Conservation (phyloP, 768 basidiomycete species). For the Galerina sulciceps region DNA sequence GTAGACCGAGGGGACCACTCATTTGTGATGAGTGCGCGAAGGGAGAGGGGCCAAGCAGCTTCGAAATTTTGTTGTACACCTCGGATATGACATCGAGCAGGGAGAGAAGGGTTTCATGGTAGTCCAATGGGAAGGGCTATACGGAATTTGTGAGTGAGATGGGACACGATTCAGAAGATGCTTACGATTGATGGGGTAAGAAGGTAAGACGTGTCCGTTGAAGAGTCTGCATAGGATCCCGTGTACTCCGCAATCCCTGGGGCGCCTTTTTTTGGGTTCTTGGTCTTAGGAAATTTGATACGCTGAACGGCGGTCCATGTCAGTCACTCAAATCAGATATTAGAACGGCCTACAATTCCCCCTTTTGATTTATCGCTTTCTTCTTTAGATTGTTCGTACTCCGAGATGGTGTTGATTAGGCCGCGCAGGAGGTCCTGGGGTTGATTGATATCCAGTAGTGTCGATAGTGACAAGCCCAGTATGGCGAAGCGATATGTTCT, state of each 20-base stretch:
- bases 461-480: slow-evolving; percentile 86
- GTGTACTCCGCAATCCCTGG: slow-evolving; percentile 64
- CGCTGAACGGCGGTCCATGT: slow-evolving; percentile 30
- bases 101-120: slow-evolving; percentile 86
- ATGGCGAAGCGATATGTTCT: slow-evolving; percentile 85
- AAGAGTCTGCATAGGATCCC: slow-evolving; percentile 57
- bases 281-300: slow-evolving; percentile 61
- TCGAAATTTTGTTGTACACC: slow-evolving; percentile 85
- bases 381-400: slow-evolving; percentile 81
- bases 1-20: slow-evolving; percentile 77
- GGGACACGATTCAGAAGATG: slow-evolving; percentile 11
- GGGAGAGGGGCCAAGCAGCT: slow-evolving; percentile 82
- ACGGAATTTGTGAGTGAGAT: slow-evolving; percentile 4
- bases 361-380: slow-evolving; percentile 62
- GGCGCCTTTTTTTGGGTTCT: slow-evolving; percentile 54
- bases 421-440: slow-evolving; percentile 81
- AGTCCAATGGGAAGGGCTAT: slow-evolving; percentile 89
- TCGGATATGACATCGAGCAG: slow-evolving; percentile 89
- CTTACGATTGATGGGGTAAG: slow-evolving; percentile 76
- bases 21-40: slow-evolving; percentile 69
- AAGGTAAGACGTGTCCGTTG: slow-evolving; percentile 70
- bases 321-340: neutral
- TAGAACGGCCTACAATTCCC: slow-evolving; percentile 59
- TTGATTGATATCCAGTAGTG: slow-evolving; percentile 79
- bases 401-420: slow-evolving; percentile 69